Evolutionary conservation across 305 asterid species (phyloP).

Genomic region (Solanum chacoense): DNA sequence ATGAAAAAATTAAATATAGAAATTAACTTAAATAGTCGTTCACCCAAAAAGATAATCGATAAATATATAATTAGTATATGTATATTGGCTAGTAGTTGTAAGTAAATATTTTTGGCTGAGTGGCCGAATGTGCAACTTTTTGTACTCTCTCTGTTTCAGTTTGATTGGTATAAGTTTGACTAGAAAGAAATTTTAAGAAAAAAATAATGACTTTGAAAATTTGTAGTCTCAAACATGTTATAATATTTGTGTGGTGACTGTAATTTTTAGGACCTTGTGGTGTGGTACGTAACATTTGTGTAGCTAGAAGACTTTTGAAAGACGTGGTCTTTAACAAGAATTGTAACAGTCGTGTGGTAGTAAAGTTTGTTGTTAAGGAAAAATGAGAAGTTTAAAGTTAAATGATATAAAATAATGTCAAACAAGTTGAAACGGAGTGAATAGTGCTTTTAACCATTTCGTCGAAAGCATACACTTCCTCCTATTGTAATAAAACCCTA

Average conservation of each 20-base stretch:
- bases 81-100: background rate
- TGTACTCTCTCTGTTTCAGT: background rate
- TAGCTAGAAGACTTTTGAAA: background rate
- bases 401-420: background rate
- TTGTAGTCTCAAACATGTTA: background rate
- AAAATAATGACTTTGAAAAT: background rate
- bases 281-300: background rate
- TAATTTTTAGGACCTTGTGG: background rate
- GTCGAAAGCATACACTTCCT: background rate
- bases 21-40: background rate
- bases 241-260: background rate
- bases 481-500: background rate
- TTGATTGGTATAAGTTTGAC: background rate
- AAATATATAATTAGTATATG: background rate
- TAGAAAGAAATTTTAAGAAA: background rate
- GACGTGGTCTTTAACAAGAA: background rate
- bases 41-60: accelerated
- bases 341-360: background rate
- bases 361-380: background rate
- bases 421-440: background rate
- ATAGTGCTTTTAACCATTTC: background rate
- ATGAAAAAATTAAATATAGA: background rate
- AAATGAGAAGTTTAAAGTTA: background rate
- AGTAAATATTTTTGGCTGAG: background rate
- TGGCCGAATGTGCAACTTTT: background rate